Percentiles rank a stretch among this genome's conserved stretches.
These are phyloP conservation scores for Buddleja alternifolia DNA, from an alignment of 257 asterid genomes.

Conservation along the genomic window DNA sequence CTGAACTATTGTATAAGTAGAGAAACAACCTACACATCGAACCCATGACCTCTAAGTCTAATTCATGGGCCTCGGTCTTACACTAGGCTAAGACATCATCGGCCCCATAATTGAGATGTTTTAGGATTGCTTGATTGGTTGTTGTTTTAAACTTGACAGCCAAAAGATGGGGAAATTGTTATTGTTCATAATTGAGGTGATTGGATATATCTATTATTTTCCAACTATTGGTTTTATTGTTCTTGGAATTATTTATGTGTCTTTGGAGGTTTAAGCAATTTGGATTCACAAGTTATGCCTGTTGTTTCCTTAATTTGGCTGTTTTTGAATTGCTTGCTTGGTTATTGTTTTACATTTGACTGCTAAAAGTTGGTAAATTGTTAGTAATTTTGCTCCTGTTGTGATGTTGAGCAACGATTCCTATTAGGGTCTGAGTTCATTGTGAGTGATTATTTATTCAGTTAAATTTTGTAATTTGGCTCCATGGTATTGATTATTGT, in stretches of 20 bases:
- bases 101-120: no score
- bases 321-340: conserved; percentile 5
- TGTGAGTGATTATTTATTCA: neutral
- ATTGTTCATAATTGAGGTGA: conserved; percentile 82
- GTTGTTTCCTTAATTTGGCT: conserved; percentile 8
- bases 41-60: no score
- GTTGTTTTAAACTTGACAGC: no score
- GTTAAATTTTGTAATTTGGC: neutral
- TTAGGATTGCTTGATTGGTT: no score
- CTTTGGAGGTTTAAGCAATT: conserved; percentile 7
- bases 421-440: neutral
- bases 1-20: no score
- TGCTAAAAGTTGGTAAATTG: conserved; percentile 7
- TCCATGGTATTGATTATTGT: neutral
- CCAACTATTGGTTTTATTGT: conserved; percentile 7
- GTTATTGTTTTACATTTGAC: neutral
- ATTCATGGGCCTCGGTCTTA: no score
- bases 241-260: neutral
- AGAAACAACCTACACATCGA: no score
- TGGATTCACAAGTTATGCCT: neutral
- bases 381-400: conserved; percentile 16
- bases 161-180: conserved; percentile 29
- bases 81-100: no score
- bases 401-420: conserved; percentile 6
- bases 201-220: conserved; percentile 3